phyloP scores from a whole-genome alignment of 2,329 filamentous ascomycete genomes.

The Trichophyton rubrum region DNA sequence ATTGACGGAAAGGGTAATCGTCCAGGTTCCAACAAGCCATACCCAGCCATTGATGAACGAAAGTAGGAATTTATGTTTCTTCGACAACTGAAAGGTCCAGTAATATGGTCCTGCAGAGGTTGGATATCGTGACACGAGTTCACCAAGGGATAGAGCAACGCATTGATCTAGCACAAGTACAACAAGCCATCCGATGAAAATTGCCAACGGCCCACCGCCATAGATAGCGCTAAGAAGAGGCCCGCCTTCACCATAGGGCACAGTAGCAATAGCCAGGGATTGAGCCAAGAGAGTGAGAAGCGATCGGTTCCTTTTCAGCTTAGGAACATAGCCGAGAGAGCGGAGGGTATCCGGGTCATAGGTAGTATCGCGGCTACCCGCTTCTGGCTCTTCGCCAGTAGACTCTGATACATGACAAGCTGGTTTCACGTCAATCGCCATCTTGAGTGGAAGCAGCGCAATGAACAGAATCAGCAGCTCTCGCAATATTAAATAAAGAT shows the following conservation, averaged over 20 bases:
- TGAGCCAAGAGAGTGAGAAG: slow-evolving; percentile 47
- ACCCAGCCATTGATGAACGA: too few species aligned
- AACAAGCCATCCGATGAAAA: background rate
- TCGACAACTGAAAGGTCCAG: slow-evolving; percentile 41
- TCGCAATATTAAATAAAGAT: too few species aligned
- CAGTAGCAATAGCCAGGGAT: slow-evolving; percentile 48
- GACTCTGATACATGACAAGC: too few species aligned
- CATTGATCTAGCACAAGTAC: too few species aligned
- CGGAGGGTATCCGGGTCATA: too few species aligned
- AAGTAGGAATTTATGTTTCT: slow-evolving; percentile 15
- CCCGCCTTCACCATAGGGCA: slow-evolving; percentile 38
- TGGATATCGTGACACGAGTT: slow-evolving; percentile 41
- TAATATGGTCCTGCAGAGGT: slow-evolving; percentile 43
- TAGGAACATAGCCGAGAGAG: too few species aligned
- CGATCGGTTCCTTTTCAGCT: background rate
- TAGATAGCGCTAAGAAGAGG: slow-evolving; percentile 32
- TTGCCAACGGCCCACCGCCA: slow-evolving; percentile 40
- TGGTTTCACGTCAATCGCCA: too few species aligned
- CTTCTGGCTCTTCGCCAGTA: too few species aligned
- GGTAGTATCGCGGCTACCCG: too few species aligned
- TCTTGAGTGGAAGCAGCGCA: too few species aligned
- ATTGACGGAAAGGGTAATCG: slow-evolving; percentile 35
- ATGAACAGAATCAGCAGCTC: too few species aligned
- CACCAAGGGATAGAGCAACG: slow-evolving; percentile 33
- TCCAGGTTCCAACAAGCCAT: too few species aligned